phyloP scores from a whole-genome alignment of 306 rosid genomes.

The Begonia fuchsioides region DNA sequence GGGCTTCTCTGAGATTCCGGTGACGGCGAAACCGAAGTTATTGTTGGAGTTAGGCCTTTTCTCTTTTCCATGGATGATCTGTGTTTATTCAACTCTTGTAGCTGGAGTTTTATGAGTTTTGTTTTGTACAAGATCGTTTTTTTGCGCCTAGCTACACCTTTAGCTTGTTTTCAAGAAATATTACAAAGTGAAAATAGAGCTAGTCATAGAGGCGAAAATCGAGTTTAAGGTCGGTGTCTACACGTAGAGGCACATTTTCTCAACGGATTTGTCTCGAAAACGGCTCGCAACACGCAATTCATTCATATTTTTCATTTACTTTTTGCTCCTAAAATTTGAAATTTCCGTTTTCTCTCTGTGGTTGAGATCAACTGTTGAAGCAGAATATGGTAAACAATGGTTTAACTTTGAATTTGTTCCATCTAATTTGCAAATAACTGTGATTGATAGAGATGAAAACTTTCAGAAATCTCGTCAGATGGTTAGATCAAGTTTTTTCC shows the following conservation, averaged over 20 bases:
- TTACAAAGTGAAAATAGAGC: conserved; percentile 15
- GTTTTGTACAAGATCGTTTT: conserved; percentile 26
- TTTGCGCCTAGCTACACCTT: conserved; percentile 27
- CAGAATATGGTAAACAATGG: background rate
- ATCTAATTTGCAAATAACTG: too few species aligned
- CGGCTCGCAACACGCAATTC: too few species aligned
- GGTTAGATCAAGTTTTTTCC: too few species aligned
- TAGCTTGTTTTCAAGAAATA: conserved; percentile 36
- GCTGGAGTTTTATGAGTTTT: background rate
- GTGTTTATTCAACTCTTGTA: too few species aligned
- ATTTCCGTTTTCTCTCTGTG: background rate
- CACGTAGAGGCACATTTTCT: conserved; percentile 18
- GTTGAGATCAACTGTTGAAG: conserved; percentile 10
- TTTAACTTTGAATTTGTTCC: conserved; percentile 30
- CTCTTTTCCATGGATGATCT: too few species aligned
- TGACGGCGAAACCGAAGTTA: conserved; percentile 28
- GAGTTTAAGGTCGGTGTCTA: conserved; percentile 15
- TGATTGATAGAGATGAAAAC: too few species aligned
- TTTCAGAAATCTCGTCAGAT: too few species aligned
- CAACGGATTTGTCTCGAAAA: conserved; percentile 32
- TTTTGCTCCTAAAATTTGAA: background rate
- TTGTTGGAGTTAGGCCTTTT: conserved; percentile 38
- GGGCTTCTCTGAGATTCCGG: conserved; percentile 25
- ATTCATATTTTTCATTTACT: fast-evolving
- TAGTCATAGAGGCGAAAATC: conserved; percentile 53